Evolutionary conservation across 2,329 filamentous ascomycete species (phyloP).

Genomic region (Cordyceps cicadae): DNA sequence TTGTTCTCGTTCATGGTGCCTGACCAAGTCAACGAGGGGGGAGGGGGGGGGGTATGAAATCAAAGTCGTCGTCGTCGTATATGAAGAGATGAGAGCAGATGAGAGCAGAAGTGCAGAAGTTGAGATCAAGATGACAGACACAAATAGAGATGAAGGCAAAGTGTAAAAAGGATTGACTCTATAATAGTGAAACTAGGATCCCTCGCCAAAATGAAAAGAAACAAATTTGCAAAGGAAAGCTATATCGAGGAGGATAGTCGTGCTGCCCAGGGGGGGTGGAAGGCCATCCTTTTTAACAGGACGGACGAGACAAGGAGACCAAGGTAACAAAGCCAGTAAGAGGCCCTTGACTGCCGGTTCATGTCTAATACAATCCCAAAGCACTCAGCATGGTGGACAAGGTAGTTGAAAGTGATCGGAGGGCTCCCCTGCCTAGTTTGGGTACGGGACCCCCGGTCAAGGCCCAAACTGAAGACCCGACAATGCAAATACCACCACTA

Average conservation of each 20-base stretch:
- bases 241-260: background rate
- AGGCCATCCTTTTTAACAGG: background rate
- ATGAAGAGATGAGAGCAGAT: background rate
- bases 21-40: background rate
- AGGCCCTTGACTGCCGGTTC: background rate
- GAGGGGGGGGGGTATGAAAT: background rate
- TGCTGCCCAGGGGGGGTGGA: background rate
- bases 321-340: background rate
- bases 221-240: background rate
- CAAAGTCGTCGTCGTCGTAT: too few species aligned
- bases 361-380: background rate
- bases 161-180: background rate
- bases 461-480: background rate
- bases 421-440: background rate
- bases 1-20: constrained; percentile 5
- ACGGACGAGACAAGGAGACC: background rate
- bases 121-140: too few species aligned
- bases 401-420: background rate
- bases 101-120: too few species aligned
- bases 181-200: background rate
- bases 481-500: background rate
- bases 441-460: background rate
- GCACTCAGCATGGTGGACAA: background rate
- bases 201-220: background rate
- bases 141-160: background rate